Percentiles rank a stretch among this genome's conserved stretches.
phyloP scores from a whole-genome alignment of 257 asterid species.

The Knoxia roxburghii region DNA sequence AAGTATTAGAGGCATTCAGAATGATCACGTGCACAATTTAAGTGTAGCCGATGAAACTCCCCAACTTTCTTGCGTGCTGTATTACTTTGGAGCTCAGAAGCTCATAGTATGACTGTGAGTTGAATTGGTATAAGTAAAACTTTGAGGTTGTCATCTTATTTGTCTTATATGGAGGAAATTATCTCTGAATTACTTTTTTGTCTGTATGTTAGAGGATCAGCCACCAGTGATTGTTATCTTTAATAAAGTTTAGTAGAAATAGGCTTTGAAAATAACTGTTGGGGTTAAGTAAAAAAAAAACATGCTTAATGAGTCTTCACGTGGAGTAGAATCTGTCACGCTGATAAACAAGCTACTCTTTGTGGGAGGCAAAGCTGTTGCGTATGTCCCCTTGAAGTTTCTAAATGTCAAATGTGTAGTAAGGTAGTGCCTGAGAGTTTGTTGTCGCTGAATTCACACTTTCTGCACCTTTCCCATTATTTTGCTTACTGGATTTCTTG shows the following conservation, averaged over 20 bases:
- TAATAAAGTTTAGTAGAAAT: not conserved
- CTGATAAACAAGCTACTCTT: not conserved
- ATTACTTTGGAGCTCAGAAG: conserved; percentile 1
- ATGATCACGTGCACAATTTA: not conserved
- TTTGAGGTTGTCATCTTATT: not conserved
- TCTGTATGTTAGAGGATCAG: not conserved
- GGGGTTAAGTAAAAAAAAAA: not conserved
- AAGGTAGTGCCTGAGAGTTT: not conserved
- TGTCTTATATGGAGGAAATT: not conserved
- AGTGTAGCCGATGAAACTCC: not conserved
- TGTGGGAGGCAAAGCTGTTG: not conserved
- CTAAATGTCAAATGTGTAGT: not conserved
- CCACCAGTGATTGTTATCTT: not conserved
- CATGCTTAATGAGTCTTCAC: not conserved
- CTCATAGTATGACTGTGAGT: not conserved
- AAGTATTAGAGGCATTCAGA: not conserved
- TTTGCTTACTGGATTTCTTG: not conserved
- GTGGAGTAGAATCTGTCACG: not conserved
- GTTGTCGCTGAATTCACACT: not conserved
- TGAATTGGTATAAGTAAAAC: not conserved
- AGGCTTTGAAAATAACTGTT: not conserved
- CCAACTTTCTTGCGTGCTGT: not conserved
- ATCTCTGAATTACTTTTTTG: not conserved
- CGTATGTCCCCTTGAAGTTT: not conserved
- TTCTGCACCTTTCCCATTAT: too few relatives aligned